These are phyloP conservation scores for Penicillium alfredii DNA, from an alignment of 495 filamentous ascomycete species.

Conservation along the genomic window DNA sequence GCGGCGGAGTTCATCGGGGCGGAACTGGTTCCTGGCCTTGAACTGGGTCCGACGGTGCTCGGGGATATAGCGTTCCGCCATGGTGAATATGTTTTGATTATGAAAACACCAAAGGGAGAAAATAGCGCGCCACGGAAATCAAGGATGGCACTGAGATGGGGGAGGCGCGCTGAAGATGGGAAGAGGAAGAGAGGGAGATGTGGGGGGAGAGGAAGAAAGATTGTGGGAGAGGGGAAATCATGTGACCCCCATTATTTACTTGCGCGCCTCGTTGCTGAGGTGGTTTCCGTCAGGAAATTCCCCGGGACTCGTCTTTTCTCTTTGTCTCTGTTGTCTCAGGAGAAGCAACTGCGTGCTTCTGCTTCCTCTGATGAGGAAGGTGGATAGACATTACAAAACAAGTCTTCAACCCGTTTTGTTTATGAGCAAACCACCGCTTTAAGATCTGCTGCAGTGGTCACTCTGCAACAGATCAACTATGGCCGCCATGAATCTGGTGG, in stretches of 20 bases:
- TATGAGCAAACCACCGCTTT: too few species aligned
- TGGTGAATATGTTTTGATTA: slow-evolving; percentile 46
- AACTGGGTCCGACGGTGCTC: slow-evolving; percentile 98
- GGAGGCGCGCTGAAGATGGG: slow-evolving; percentile 34
- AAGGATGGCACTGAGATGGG: slow-evolving; percentile 19
- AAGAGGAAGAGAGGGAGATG: too few species aligned
- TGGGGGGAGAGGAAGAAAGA: slow-evolving; percentile 14
- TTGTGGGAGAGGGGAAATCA: slow-evolving; percentile 20
- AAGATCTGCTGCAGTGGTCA: too few species aligned
- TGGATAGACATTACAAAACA: too few species aligned
- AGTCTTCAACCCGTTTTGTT: too few species aligned
- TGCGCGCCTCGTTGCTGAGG: too few species aligned
- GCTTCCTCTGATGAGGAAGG: too few species aligned
- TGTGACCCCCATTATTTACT: slow-evolving; percentile 17
- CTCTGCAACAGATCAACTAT: slow-evolving; percentile 10
- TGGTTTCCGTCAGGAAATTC: too few species aligned
- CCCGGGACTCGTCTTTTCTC: too few species aligned
- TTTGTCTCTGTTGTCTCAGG: too few species aligned
- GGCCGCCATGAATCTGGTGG: slow-evolving; percentile 22
- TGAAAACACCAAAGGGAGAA: slow-evolving; percentile 14
- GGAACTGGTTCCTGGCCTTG: slow-evolving; percentile 98
- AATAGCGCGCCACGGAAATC: slow-evolving; percentile 29
- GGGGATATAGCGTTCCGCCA: slow-evolving; percentile 98
- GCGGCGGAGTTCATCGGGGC: slow-evolving; percentile 95
- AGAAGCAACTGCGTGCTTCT: too few species aligned